Conservation (phyloP, 2,329 filamentous ascomycete species). For the Arthrobotrys musiformis region DNA sequence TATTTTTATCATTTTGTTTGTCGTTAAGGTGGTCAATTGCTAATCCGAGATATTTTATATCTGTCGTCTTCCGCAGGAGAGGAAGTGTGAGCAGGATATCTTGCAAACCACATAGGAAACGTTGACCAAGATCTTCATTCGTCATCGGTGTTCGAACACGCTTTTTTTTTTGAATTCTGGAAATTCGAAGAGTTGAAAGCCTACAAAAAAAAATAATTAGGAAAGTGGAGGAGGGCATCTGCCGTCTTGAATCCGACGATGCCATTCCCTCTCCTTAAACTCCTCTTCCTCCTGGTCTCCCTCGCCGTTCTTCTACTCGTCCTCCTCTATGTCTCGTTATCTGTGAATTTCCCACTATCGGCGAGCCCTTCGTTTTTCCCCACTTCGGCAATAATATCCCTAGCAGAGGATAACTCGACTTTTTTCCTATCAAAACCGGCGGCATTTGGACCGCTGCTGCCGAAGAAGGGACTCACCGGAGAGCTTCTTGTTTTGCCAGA, state of each 20-base stretch:
- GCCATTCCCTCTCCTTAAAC: constrained; percentile 54
- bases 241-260: constrained; percentile 31
- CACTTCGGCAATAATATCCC: constrained; percentile 91
- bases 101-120: constrained; percentile 2
- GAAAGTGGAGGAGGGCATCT: constrained; percentile 45
- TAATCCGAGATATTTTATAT: constrained; percentile 27
- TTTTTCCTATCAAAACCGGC: constrained; percentile 94
- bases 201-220: neutral
- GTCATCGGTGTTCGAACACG: neutral
- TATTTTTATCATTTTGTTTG: constrained; percentile 3
- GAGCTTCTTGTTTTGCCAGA: constrained; percentile 75
- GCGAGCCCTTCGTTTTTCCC: constrained; percentile 84
- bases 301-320: constrained; percentile 50
- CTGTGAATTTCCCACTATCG: constrained; percentile 52
- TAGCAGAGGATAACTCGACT: constrained; percentile 97
- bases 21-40: constrained; percentile 22
- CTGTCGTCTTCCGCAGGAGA: constrained; percentile 27
- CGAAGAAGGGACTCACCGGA: constrained; percentile 80
- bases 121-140: neutral
- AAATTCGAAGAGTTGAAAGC: too few relatives aligned
- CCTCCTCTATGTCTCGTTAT: constrained; percentile 50
- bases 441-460: constrained; percentile 86
- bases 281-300: constrained; percentile 51
- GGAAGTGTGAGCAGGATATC: constrained; percentile 17
- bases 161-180: neutral